Percentiles rank a stretch among this genome's conserved stretches.
Evolutionary conservation across 257 asterid genomes (phyloP).

Genomic region (Marsdenia floribunda): DNA sequence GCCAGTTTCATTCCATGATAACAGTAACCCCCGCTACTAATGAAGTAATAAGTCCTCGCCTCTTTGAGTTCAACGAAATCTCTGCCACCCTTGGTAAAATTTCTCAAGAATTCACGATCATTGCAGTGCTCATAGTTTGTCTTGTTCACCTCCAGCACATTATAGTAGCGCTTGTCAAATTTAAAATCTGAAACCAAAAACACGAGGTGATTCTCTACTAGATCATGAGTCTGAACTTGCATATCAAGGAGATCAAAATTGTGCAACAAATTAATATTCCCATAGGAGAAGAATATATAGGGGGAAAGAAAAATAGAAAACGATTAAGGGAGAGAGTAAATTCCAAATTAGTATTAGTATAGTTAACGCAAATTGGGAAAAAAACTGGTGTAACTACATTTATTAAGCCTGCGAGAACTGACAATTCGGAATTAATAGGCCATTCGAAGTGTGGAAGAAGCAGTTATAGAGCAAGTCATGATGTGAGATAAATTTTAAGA

Average conservation of each 20-base stretch:
- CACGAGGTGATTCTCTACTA: not conserved
- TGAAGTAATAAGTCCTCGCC: constrained; percentile 44
- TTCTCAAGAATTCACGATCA: constrained; percentile 35
- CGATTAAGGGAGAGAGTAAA: not conserved
- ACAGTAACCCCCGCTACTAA: constrained; percentile 61
- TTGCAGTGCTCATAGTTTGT: constrained; percentile 44
- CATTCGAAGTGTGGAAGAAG: not conserved
- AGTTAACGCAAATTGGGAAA: not conserved
- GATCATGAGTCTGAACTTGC: not conserved
- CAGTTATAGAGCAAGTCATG: not conserved
- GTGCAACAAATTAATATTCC: not conserved
- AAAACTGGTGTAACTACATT: not conserved
- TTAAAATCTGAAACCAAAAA: constrained; percentile 29
- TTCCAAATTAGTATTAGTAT: not conserved
- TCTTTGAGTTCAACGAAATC: constrained; percentile 47
- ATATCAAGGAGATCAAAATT: not conserved
- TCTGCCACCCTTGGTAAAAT: constrained; percentile 56
- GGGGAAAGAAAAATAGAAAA: not conserved
- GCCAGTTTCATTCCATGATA: constrained; percentile 50
- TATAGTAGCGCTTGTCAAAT: constrained; percentile 41
- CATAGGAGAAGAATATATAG: not conserved
- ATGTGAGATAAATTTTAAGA: no score
- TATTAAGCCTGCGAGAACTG: not conserved
- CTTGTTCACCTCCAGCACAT: constrained; percentile 56
- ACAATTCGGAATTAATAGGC: not conserved